Base-by-base conservation (phyloP, 148 eudicot genomes). In the Dianthus caryophyllus region DNA sequence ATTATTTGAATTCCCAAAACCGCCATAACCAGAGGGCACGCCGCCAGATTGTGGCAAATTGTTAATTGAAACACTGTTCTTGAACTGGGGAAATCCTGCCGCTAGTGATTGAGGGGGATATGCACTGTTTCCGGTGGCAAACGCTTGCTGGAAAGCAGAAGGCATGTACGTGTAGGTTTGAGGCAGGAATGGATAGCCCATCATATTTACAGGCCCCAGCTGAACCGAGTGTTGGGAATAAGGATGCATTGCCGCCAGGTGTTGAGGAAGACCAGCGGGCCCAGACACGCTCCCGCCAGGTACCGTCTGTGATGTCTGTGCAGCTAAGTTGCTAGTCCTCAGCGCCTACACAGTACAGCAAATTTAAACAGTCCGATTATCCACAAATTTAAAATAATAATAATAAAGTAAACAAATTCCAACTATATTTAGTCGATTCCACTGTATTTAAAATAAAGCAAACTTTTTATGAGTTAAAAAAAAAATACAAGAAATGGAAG, bases 101-200 rank as follows among this genome's bases (percentile, higher is more conserved):
- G 79, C 79, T 27, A 87, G 67, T 36, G 95, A 84, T 64, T 93
- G 98, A 71, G 88, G 94, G 71, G 88, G 94, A 74, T 89, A 85
- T 1, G 82, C 58, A 66, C 64, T 87, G 75, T 85, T 89, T 51
- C 89, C 90, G 0, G 80, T 68, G 26, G 91, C 88, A 84, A 81
- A 84, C 30, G 88, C 80, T 73, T 84, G 98, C 77, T 84, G 96
- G 76, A 81, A 94, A 17, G 90, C 88, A 67, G 88, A 82, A 8
- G 98, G 90, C 91, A 94, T 67, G 70, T 87, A 88, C 1, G 91
- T 71, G 74, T 89, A 94, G 69, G 80, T 88, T 64, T 84, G 96
- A 39, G 87, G 89, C 75, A 91, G 54, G 60, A 81, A 86, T 4
- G 91, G 96, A 55, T 86, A 88, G 26, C 92, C 71, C 26, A 91